Conservation (phyloP, 805 yeast genomes). For the Cyberlindnera veronae region DNA sequence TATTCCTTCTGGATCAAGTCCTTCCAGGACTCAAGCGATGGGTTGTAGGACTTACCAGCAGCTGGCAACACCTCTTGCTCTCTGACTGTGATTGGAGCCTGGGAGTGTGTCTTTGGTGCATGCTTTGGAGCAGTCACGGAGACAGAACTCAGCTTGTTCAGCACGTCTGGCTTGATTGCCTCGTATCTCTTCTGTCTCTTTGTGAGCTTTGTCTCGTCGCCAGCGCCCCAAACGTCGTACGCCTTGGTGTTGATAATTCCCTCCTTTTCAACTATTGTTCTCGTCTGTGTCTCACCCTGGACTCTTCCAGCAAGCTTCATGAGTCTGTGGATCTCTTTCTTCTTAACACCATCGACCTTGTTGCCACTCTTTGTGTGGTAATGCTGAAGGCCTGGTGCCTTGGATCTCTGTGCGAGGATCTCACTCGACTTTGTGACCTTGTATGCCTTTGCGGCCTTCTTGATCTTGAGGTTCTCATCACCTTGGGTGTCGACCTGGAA, state of each 20-base stretch:
- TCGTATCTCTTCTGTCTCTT: conserved; percentile 21
- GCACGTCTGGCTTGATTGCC: conserved; percentile 35
- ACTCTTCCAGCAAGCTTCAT: conserved; percentile 76
- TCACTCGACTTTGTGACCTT: conserved; percentile 37
- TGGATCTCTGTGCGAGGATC: conserved; percentile 69
- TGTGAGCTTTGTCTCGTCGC: conserved; percentile 10
- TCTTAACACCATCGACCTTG: conserved; percentile 45
- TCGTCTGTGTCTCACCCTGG: conserved; percentile 47
- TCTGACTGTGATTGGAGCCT: conserved; percentile 51
- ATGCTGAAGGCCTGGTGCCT: conserved; percentile 60
- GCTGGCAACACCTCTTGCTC: conserved; percentile 56
- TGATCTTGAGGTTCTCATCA: conserved; percentile 39
- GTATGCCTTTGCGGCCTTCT: conserved; percentile 31
- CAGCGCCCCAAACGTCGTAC: conserved; percentile 71
- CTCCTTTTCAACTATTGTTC: conserved; percentile 56
- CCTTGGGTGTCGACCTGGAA: conserved; percentile 69
- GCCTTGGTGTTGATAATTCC: conserved; percentile 53
- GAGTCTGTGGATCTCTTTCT: conserved; percentile 32
- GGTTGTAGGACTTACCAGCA: conserved; percentile 92
- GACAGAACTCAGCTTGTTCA: conserved; percentile 36
- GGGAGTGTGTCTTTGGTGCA: conserved; percentile 52
- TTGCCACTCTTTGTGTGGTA: conserved; percentile 40
- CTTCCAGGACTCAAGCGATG: conserved; percentile 82
- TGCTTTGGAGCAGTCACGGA: conserved; percentile 51
- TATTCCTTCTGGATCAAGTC: conserved; percentile 64